A percentile compares a stretch with the other conserved stretches of the same genome.
Conservation (phyloP, 495 filamentous ascomycete species). For the Tuber borchii region DNA sequence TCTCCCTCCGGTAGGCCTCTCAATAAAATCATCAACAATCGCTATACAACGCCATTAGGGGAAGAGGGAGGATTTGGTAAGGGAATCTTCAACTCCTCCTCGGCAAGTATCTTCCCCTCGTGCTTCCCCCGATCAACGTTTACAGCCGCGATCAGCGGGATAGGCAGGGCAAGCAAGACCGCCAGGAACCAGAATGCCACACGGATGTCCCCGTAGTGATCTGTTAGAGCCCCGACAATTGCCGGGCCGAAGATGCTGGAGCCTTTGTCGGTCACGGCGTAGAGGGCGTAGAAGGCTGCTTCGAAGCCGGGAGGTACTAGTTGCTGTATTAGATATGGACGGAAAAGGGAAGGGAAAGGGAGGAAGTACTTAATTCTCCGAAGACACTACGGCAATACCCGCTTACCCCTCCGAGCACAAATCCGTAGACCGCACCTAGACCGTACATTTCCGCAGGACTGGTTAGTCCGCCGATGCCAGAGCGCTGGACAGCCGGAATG, state of each 20-base stretch:
- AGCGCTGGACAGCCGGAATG: conserved; percentile 66
- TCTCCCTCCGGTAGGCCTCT: conserved; percentile 10
- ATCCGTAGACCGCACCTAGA: conserved; percentile 79
- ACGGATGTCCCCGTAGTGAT: conserved; percentile 79
- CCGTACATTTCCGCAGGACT: conserved; percentile 97
- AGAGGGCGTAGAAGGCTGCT: conserved; percentile 92
- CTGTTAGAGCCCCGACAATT: conserved; percentile 87
- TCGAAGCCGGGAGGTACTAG: conserved; percentile 82
- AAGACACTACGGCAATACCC: conserved; percentile 90
- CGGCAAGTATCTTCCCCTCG: conserved; percentile 52
- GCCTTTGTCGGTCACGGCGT: conserved; percentile 96
- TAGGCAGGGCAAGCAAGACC: conserved; percentile 68
- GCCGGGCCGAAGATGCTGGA: conserved; percentile 89
- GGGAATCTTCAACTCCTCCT: conserved; percentile 37
- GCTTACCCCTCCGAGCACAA: conserved; percentile 87
- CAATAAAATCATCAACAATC: neutral
- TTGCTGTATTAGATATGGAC: neutral
- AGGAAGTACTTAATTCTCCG: conserved; percentile 59
- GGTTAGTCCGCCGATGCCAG: conserved; percentile 77
- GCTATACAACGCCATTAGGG: conserved; percentile 9
- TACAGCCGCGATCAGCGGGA: conserved; percentile 76
- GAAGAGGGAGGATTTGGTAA: conserved; percentile 1
- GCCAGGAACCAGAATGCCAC: conserved; percentile 92
- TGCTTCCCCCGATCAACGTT: conserved; percentile 81
- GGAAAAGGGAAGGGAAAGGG: neutral